Percentiles rank a stretch among this genome's conserved stretches.
phyloP scores from a whole-genome alignment of 768 basidiomycete species.

The Jaapia argillacea region DNA sequence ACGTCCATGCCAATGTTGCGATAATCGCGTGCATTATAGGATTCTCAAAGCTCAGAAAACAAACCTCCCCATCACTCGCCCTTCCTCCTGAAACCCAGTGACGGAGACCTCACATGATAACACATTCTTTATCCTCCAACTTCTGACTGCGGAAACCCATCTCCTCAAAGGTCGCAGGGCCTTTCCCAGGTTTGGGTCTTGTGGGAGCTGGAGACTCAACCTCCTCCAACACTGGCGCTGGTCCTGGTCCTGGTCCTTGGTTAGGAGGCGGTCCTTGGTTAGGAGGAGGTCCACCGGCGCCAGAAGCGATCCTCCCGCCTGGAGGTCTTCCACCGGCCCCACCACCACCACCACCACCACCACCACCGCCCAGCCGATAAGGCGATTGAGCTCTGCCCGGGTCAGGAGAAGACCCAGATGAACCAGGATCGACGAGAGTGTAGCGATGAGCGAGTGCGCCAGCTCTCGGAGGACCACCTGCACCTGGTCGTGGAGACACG shows the following conservation, averaged over 20 bases:
- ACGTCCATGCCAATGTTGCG: no score
- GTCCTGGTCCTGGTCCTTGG: no score
- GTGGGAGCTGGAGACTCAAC: constrained; percentile 2
- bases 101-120: constrained; percentile 81
- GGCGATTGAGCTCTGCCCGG: not conserved
- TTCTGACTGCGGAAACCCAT: constrained; percentile 84
- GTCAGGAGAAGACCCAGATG: constrained; percentile 10
- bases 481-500: constrained; percentile 1
- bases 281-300: no score
- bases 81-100: no score
- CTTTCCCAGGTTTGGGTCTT: constrained; percentile 18
- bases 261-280: no score
- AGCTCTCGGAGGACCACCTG: constrained; percentile 2
- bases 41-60: no score
- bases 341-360: constrained; percentile 23
- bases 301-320: constrained; percentile 16
- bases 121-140: constrained; percentile 73
- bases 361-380: constrained; percentile 14
- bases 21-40: no score
- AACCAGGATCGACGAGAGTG: constrained; percentile 34
- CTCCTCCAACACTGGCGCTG: no score
- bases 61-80: no score
- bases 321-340: constrained; percentile 22
- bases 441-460: constrained; percentile 31
- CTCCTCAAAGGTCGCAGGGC: constrained; percentile 81